Base-by-base conservation (phyloP, 805 yeast genomes). In the Wickerhamiella spandovensis region DNA sequence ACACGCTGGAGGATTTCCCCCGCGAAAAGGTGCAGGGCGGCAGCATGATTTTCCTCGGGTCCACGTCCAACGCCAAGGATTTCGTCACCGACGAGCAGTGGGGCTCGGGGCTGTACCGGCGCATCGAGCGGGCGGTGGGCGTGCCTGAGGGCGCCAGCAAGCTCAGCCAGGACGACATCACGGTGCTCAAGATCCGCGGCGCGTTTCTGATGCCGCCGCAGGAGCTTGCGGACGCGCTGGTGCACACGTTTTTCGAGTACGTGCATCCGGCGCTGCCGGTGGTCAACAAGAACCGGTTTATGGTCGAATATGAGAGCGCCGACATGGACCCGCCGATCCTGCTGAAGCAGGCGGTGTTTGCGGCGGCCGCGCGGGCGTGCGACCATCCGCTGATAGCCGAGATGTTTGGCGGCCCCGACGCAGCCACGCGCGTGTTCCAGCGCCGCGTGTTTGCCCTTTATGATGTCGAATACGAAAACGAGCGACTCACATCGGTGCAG, bases 371-470 rank as follows among this genome's bases (percentile, higher is more conserved):
- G 17, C 71, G 85, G 41, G 76, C 77, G 13, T 76, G 80, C 32
- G 59, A 65, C 6, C 79, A 80, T 59, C 77, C 80, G 2, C 6
- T 43, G 45, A 35, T 35, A 3, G 8, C 5, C 2, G 39, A 35
- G 7, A 17, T 35, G 39, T 35, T 35, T 35, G 43, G 43, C 1
- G 65, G 74, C 12, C 68, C 75, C 35, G 76, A 77, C 51, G 68
- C 73, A 46, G 77, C 83, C 45, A 67, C 76, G 46, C 66, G 76
- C 51, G 77, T 84, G 2, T 76, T 84, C 53, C 79, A 79, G 64
- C 74, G 78, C 56, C 72, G 94, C 17, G 89, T 88, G 3, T 82
- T 81, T 65, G 84, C 87, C 0, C 65, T 85, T 23, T 82, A 76
- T 62, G 90, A 84, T 58, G 75, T 84, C 1, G 76, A 75, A 54